Evolutionary conservation across 164 flowering plant species (phyloP), one percentile per base, ranked within the genome.

Genomic region (Umbilicus rupestris): DNA sequence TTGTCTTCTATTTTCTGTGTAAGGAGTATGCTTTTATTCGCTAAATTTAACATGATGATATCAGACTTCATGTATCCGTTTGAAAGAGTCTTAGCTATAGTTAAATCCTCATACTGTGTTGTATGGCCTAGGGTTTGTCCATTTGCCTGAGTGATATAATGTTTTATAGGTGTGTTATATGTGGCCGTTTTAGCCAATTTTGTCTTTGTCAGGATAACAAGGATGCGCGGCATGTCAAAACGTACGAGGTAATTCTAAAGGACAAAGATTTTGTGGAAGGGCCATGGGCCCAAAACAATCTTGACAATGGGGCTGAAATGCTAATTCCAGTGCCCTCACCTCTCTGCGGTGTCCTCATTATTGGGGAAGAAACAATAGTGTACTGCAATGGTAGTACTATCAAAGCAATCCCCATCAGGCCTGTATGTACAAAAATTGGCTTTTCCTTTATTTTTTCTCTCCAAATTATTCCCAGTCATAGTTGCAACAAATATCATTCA

Each of bases 181-280:
- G 44, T 41, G 7, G 10, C 44, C 44, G 12, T 3, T 14, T 33
- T 26, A 44, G 47, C n/a, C 24, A 29, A 11, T 44, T 26, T 28
- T 52, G 17, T 66, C 14, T 24, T 59, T n/a, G 75, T 67, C 81
- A 95, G 99, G 99, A 95, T 78, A 95, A 92, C 73, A 95, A 91
- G 76, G 97, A 88, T 77, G 97, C 94, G 46, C 89, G 97, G 14
- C 99, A 95, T 80, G 85, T 88, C 45, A 95, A 94, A 76, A 94
- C 99, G 33, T 94, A 94, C 70, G 99, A 91, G 77, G 96, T 94
- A 69, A 78, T 85, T 49, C 72, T 92, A 47, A 95, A 95, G 83
- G 99, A 92, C 68, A 89, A 95, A 74, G 99, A 95, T 75, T 89
- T 95, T 74, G 80, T 80, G 63, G 99, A 95, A 78, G 99, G 99